These are phyloP conservation scores for Pyracantha coccinea DNA, from an alignment of 331 rosid species.

Conservation along the genomic window DNA sequence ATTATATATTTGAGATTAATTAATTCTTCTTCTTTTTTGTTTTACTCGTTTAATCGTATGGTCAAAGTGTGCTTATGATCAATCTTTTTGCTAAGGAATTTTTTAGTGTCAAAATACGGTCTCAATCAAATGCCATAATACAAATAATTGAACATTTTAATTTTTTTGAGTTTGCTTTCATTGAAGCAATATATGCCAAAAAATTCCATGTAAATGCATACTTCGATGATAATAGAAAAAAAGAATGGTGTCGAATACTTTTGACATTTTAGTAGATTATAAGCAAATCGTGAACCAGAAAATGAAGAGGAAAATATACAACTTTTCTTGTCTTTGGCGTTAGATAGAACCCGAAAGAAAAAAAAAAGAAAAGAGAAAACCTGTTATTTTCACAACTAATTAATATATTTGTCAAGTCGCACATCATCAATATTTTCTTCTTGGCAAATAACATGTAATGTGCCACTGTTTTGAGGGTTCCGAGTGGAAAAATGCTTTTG, in stretches of 20 bases:
- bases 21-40: not conserved
- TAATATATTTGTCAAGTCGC: too few relatives aligned
- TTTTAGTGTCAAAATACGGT: too few relatives aligned
- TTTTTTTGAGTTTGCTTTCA: not conserved
- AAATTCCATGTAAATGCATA: not conserved
- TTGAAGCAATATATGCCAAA: not conserved
- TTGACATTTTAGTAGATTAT: not conserved
- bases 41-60: not conserved
- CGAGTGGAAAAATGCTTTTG: too few relatives aligned
- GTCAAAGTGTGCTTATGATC: not conserved
- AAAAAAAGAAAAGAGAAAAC: not conserved
- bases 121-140: too few relatives aligned
- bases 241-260: not conserved
- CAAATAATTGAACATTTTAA: too few relatives aligned
- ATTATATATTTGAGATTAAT: not conserved
- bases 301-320: not conserved
- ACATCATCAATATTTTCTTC: too few relatives aligned
- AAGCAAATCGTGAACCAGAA: not conserved
- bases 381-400: not conserved
- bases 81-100: not conserved
- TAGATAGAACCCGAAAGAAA: not conserved
- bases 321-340: not conserved
- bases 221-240: not conserved
- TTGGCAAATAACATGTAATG: too few relatives aligned
- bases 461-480: too few relatives aligned